Evolutionary conservation across 1,139 yeast species (phyloP).

Genomic region (Diutina rugosa): DNA sequence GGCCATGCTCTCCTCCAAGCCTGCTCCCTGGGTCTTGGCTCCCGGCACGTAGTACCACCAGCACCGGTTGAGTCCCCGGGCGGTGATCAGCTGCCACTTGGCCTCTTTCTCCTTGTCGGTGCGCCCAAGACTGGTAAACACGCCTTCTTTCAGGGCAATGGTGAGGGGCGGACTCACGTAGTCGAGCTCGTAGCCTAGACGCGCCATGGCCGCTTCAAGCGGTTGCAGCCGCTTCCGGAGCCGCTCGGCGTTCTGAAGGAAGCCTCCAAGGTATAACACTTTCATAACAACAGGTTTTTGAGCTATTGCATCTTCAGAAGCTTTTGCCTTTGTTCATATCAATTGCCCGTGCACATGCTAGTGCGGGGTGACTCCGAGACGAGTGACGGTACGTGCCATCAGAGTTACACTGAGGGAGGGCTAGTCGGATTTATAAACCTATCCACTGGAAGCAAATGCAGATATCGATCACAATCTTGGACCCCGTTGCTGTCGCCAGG

Average conservation of each 20-base stretch:
- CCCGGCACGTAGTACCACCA: constrained; percentile 7
- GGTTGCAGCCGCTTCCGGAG: not conserved
- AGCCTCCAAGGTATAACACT: not conserved
- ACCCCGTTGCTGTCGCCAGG: too few relatives aligned
- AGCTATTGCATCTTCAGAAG: too few relatives aligned
- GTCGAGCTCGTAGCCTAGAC: constrained; percentile 30
- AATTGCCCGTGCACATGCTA: too few relatives aligned
- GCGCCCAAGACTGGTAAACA: constrained; percentile 16
- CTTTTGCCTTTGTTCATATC: too few relatives aligned
- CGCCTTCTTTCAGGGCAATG: constrained; percentile 13
- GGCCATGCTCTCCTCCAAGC: constrained; percentile 17
- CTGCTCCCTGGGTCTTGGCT: constrained; percentile 42
- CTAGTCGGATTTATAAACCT: too few relatives aligned
- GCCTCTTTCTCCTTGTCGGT: constrained; percentile 12
- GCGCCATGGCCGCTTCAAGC: not conserved
- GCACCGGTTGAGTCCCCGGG: constrained; percentile 6
- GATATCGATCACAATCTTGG: too few relatives aligned
- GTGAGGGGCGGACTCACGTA: constrained; percentile 23
- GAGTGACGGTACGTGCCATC: too few relatives aligned
- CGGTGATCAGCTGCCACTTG: constrained; percentile 7
- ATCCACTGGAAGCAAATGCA: too few relatives aligned
- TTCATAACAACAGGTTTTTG: not conserved
- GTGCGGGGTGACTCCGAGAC: too few relatives aligned
- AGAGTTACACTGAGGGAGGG: too few relatives aligned
- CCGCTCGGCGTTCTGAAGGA: not conserved